These are phyloP conservation scores for Thinopyrum elongatum DNA, from an alignment of 176 grass and related monocot species.

Conservation along the genomic window DNA sequence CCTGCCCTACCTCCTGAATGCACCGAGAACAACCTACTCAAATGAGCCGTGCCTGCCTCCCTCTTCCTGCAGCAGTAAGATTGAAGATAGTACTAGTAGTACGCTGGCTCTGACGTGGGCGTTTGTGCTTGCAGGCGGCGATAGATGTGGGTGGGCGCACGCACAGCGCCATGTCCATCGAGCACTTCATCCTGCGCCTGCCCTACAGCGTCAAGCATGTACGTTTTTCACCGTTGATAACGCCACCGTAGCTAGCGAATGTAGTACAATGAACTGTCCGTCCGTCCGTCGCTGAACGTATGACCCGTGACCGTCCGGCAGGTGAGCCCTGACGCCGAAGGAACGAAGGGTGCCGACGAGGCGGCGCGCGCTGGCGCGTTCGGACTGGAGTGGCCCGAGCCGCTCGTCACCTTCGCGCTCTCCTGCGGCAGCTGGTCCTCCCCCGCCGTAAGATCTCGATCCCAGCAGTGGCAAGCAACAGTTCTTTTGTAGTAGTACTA, in stretches of 20 bases:
- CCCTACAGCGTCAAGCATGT: slow-evolving; percentile 85
- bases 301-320: slow-evolving; percentile 15
- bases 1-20: not conserved
- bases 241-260: not conserved
- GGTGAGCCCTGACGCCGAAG: slow-evolving; percentile 26
- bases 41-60: not conserved
- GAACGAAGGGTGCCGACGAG: slow-evolving; percentile 36
- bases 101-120: not conserved
- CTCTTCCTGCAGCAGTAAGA: not conserved
- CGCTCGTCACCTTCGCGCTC: slow-evolving; percentile 87
- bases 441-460: slow-evolving; percentile 59
- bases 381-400: slow-evolving; percentile 95
- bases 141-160: slow-evolving; percentile 78
- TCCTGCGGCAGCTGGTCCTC: slow-evolving; percentile 97
- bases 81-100: not conserved
- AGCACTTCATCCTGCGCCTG: slow-evolving; percentile 87
- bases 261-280: not conserved
- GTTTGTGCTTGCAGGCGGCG: slow-evolving; percentile 44
- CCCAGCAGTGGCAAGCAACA: not conserved
- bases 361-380: slow-evolving; percentile 36
- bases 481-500: not conserved
- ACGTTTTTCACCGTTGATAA: slow-evolving; percentile 9
- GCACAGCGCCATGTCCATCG: slow-evolving; percentile 91
- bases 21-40: not conserved
- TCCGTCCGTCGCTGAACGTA: not conserved